Percentiles rank a stretch among this genome's conserved stretches.
phyloP scores from a whole-genome alignment of 148 eudicot genomes.

The Beta vulgaris region DNA sequence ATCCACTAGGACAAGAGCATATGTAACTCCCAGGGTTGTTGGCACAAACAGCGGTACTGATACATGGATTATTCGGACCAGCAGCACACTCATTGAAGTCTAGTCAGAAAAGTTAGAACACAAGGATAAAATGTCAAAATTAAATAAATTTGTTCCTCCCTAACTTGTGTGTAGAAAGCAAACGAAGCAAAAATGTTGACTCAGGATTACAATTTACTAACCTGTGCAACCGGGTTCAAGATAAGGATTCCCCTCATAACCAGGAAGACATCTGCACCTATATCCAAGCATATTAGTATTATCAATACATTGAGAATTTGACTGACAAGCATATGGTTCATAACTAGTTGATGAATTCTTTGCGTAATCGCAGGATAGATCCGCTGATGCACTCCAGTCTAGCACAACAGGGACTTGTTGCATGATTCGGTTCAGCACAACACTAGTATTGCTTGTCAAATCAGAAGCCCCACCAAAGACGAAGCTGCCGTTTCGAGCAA shows the following conservation, averaged over 20 bases:
- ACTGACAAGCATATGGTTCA: constrained; percentile 32
- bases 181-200: no score
- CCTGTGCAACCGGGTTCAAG: constrained; percentile 38
- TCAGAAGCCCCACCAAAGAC: constrained; percentile 17
- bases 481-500: constrained; percentile 20
- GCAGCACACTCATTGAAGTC: not conserved
- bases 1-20: not conserved
- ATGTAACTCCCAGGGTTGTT: not conserved
- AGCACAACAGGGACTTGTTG: constrained; percentile 25
- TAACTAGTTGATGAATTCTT: not conserved
- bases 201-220: no score
- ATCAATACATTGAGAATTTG: constrained; percentile 36
- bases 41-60: not conserved
- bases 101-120: not conserved
- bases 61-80: constrained; percentile 2
- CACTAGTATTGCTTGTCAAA: not conserved
- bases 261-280: constrained; percentile 34
- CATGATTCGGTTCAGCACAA: not conserved
- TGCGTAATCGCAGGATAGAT: constrained; percentile 26
- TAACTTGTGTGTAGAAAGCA: no score
- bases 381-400: constrained; percentile 13
- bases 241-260: constrained; percentile 50
- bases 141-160: not conserved
- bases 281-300: constrained; percentile 34
- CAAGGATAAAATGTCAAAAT: not conserved